phyloP scores from a whole-genome alignment of 768 basidiomycete genomes.

The Suillus fuscotomentosus region DNA sequence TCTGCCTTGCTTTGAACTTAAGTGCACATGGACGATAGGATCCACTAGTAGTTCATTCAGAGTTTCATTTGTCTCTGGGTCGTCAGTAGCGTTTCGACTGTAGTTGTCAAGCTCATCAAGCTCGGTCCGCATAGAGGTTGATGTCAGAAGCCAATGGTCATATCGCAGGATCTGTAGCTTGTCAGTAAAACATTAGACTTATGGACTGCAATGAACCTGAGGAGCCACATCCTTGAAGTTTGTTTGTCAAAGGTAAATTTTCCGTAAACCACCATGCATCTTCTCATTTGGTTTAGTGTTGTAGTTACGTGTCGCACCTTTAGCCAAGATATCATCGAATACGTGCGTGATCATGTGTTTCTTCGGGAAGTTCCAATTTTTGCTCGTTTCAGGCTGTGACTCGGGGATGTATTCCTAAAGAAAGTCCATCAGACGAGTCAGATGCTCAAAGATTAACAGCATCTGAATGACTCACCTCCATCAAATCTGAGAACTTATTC shows the following conservation, averaged over 20 bases:
- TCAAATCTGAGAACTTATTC: constrained; percentile 12
- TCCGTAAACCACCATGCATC: constrained; percentile 25
- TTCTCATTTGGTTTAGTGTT: constrained; percentile 34
- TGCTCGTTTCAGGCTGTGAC: not conserved
- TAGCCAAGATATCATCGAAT: constrained; percentile 31
- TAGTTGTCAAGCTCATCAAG: not conserved
- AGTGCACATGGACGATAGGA: not conserved
- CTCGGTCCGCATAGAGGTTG: constrained; percentile 6
- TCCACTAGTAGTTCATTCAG: not conserved
- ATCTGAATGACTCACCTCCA: constrained; percentile 18
- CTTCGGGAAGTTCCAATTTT: constrained; percentile 35
- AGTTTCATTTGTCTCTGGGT: not conserved
- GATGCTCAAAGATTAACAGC: no score
- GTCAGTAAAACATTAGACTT: not conserved
- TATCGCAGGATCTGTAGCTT: constrained; percentile 4
- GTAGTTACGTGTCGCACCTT: constrained; percentile 31
- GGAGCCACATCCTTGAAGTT: constrained; percentile 34
- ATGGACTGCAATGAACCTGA: constrained; percentile 27
- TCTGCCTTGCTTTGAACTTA: not conserved
- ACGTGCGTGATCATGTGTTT: constrained; percentile 29
- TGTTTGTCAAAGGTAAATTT: constrained; percentile 23
- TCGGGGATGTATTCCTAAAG: not conserved
- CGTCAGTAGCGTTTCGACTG: not conserved
- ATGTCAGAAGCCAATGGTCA: not conserved
- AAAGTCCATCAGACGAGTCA: not conserved